These are phyloP conservation scores for Viridothelium virens DNA, from an alignment of 495 filamentous ascomycete species.

Conservation along the genomic window DNA sequence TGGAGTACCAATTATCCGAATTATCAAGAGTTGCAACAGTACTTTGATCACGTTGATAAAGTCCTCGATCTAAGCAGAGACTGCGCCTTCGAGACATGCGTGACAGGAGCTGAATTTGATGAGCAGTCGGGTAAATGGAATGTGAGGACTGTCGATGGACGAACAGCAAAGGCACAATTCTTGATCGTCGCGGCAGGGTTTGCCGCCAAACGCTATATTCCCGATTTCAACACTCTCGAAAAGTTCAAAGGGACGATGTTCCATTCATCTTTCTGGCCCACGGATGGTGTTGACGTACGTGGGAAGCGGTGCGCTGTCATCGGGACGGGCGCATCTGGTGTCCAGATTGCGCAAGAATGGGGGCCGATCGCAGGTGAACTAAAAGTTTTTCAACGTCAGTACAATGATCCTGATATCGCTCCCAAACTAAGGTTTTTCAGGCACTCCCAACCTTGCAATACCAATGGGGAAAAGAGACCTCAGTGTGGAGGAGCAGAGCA, in stretches of 20 bases:
- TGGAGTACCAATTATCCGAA: conserved; percentile 48
- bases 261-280: conserved; percentile 55
- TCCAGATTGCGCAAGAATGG: conserved; percentile 48
- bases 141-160: conserved; percentile 43
- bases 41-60: conserved; percentile 51
- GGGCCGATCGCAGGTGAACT: conserved; percentile 35
- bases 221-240: conserved; percentile 46
- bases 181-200: conserved; percentile 44
- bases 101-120: conserved; percentile 44
- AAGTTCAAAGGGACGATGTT: conserved; percentile 47
- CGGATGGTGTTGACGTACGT: conserved; percentile 40
- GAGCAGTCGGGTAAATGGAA: conserved; percentile 38
- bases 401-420: conserved; percentile 23
- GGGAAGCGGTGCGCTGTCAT: conserved; percentile 49
- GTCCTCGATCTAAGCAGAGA: conserved; percentile 46
- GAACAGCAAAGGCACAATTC: conserved; percentile 39
- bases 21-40: conserved; percentile 43
- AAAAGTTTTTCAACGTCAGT: conserved; percentile 47
- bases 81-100: conserved; percentile 42
- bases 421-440: conserved; percentile 11
- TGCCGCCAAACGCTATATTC: conserved; percentile 39
- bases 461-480: conserved; percentile 22
- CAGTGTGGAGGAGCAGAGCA: conserved; percentile 24
- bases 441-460: conserved; percentile 27
- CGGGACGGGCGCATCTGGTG: conserved; percentile 45